Evolutionary conservation across 2,329 filamentous ascomycete species (phyloP), one percentile per base, ranked within the genome.

Genomic region (Trichoderma harzianum): DNA sequence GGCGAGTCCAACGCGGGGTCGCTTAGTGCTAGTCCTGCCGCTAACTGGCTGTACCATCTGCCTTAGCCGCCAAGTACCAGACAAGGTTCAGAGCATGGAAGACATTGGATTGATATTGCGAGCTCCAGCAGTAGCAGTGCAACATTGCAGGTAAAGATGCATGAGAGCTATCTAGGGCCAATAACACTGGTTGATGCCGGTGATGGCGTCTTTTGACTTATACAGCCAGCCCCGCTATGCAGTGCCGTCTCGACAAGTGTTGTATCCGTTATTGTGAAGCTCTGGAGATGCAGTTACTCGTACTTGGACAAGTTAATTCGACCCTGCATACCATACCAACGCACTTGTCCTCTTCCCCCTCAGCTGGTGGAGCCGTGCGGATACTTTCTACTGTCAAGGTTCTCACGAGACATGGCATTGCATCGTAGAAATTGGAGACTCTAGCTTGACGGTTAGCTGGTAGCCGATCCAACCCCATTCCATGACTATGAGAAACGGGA

Each of bases 1-100:
- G 47, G 47, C 47, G 47, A 67, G 32, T 60, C 34, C 65, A 53
- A 68, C 65, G 65, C 65, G 65, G 65, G 65, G 65, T 68, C 65
- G 53, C 32, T 43, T 57, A 36, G 43, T 53, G 61, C 63, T 65
- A 65, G 47, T 67, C 51, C 21, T 26, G 51, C 43, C 51, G 53
- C 64, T 66, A 66, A 66, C 32, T 24, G 47, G 64, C 62, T 65
- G 28, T 65, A 43, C n/a, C 18, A 10, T 32, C 28, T 65, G 63
- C 63, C 43, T 65, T 65, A 53, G 63, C 43, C 28, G 43, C 63
- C 28, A 6, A 36, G 32, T 7, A 16, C n/a, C 39, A 18, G 43
- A 51, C 26, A 21, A 58, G 30, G 28, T 30, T 58, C 30, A 30
- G 30, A 32, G 43, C 39, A n/a, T 47, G 18, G n/a, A 51, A 21